Base-by-base conservation (phyloP, 306 rosid genomes). In the Quercus cerris region DNA sequence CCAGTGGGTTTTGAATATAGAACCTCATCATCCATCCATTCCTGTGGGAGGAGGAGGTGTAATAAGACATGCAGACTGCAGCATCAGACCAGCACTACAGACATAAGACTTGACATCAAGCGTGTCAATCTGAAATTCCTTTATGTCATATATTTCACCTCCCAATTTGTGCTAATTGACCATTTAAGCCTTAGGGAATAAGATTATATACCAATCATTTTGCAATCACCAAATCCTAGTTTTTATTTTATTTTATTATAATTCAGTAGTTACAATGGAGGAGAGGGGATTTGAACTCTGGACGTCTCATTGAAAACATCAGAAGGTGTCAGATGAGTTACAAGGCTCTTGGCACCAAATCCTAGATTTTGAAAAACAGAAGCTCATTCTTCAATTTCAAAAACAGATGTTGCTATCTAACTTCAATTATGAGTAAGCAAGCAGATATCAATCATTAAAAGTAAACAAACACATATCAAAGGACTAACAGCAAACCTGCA, bases 401-500 rank as follows among this genome's bases (percentile, higher is more conserved):
- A 66, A 66, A 27, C 9, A 62, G 35, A 62, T 27, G 28, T 62
- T 62, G 35, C 69, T 13, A 25, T 62, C n/a, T 13, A 33, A 35
- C 70, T 64, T 59, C 44, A 64, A 31, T 27, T n/a, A 30, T 10
- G 5, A 17, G 41, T 30, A 18, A 28, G 69, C 44, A 30, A 64
- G 70, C 27, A 19, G 46, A 3, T 19, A 68, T 68, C 27, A 2
- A 18, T 68, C 46, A 35, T 68, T 35, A 17, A 75, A 76, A 44
- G 14, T 23, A 72, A 78, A 28, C 51, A 74, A 13, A 49, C n/a
- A 52, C 25, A 15, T 28, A 77, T 71, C 63, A 20, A 71, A 25
- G 76, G 75, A 73, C 76, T 56, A 81, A 72, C 27, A 31, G 7
- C 74, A 27, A 87, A 95, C 99, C 99, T 93, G 98, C 82, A 95